Evolutionary conservation across 2,329 filamentous ascomycete species (phyloP).

Genomic region (Neopestalotiopsis sp.): DNA sequence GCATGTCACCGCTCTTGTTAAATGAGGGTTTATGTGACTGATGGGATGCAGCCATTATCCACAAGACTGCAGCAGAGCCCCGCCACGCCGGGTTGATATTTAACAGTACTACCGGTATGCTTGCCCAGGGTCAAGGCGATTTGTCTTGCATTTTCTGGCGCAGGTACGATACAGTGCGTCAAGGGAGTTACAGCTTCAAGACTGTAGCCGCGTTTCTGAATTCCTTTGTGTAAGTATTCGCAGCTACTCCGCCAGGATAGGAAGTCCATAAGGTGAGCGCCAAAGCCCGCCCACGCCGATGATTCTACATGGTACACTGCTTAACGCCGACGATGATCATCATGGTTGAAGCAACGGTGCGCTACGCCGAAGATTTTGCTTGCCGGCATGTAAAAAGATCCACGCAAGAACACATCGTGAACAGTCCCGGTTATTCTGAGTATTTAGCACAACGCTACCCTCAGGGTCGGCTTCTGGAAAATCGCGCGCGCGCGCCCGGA

Average conservation of each 20-base stretch:
- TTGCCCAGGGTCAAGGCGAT: not conserved
- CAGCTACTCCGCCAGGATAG: too few relatives aligned
- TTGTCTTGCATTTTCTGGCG: not conserved
- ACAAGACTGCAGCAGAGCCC: not conserved
- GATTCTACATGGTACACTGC: not conserved
- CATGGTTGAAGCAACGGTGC: not conserved
- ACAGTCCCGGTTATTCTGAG: not conserved
- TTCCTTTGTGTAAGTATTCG: too few relatives aligned
- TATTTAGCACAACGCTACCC: not conserved
- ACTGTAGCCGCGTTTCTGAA: not conserved
- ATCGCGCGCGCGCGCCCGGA: not conserved
- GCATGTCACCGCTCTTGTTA: not conserved
- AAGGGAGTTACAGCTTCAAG: not conserved
- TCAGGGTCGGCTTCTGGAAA: not conserved
- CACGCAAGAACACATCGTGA: slow-evolving; percentile 1
- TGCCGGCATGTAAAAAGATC: not conserved
- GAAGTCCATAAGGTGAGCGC: not conserved
- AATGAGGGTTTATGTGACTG: not conserved
- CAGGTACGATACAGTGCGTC: not conserved
- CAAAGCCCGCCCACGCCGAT: not conserved
- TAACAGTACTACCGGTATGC: not conserved
- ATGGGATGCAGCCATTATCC: not conserved
- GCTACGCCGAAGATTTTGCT: not conserved
- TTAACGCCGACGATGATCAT: not conserved
- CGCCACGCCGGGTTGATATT: not conserved